Evolutionary conservation across 2,329 filamentous ascomycete genomes (phyloP).

Genomic region (Phyllosticta capitalensis): DNA sequence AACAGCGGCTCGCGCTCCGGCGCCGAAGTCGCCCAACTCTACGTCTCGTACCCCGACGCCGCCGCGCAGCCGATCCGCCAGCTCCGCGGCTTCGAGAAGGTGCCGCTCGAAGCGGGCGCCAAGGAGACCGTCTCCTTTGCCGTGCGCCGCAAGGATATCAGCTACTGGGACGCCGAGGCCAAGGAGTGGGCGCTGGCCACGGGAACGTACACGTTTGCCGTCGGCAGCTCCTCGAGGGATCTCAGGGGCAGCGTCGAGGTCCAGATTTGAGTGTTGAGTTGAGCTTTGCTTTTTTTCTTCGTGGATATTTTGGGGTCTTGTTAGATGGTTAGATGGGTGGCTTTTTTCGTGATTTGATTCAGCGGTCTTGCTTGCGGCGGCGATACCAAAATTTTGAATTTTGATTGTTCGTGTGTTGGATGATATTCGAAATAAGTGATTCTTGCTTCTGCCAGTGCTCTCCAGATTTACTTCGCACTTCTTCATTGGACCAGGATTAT

Average conservation of each 20-base stretch:
- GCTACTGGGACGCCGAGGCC: constrained; percentile 11
- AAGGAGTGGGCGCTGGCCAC: constrained; percentile 13
- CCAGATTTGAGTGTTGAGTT: not conserved
- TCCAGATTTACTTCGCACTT: too few relatives aligned
- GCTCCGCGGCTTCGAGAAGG: constrained; percentile 14
- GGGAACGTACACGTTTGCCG: constrained; percentile 8
- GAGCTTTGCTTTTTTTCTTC: too few relatives aligned
- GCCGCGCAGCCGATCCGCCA: constrained; percentile 10
- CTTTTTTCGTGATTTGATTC: too few relatives aligned
- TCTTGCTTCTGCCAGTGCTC: too few relatives aligned
- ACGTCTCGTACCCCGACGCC: constrained; percentile 12
- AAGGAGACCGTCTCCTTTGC: constrained; percentile 2
- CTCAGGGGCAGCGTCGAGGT: not conserved
- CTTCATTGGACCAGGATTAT: too few relatives aligned
- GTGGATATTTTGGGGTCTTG: too few relatives aligned
- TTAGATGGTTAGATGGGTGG: too few relatives aligned
- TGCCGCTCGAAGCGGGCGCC: constrained; percentile 11
- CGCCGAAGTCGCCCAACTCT: constrained; percentile 15
- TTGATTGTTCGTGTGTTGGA: too few relatives aligned
- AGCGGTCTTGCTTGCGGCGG: too few relatives aligned
- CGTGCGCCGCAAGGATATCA: constrained; percentile 13
- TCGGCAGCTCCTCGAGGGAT: constrained; percentile 7
- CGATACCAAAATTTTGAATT: too few relatives aligned
- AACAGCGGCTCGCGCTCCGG: constrained; percentile 14
- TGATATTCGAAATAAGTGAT: too few relatives aligned